phyloP scores from a whole-genome alignment of 805 yeast species.

The Starmerella riodocensis region DNA sequence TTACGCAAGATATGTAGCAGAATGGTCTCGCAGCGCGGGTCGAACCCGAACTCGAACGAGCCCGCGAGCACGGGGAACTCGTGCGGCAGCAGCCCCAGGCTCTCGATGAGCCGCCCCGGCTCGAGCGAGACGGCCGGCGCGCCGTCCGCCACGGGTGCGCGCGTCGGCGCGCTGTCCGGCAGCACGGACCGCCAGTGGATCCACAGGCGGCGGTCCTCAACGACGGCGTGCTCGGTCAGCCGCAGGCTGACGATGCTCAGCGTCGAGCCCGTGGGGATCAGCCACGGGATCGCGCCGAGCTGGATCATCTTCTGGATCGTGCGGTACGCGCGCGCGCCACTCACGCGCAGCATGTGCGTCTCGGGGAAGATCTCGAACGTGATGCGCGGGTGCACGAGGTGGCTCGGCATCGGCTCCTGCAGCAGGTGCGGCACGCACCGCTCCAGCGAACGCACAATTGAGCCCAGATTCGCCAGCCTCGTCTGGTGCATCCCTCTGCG shows the following conservation, averaged over 20 bases:
- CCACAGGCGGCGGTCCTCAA: conserved; percentile 16
- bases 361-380: conserved; percentile 24
- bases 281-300: conserved; percentile 21
- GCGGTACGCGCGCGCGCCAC: conserved; percentile 23
- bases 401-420: conserved; percentile 20
- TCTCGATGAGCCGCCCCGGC: conserved; percentile 21
- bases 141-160: not conserved
- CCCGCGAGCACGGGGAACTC: conserved; percentile 29
- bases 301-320: conserved; percentile 24
- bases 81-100: conserved; percentile 24
- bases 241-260: conserved; percentile 19
- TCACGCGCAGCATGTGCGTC: conserved; percentile 22
- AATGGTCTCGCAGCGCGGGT: conserved; percentile 20
- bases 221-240: conserved; percentile 8
- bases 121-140: conserved; percentile 3
- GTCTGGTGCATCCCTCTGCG: conserved; percentile 15
- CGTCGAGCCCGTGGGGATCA: conserved; percentile 23
- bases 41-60: conserved; percentile 27
- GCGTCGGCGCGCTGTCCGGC: conserved; percentile 13
- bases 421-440: conserved; percentile 23
- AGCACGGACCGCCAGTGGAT: conserved; percentile 20
- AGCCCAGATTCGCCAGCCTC: conserved; percentile 25
- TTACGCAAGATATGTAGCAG: conserved; percentile 25
- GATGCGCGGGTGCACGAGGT: conserved; percentile 23
- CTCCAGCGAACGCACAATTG: conserved; percentile 21